Evolutionary conservation across 345 rosid genomes (phyloP), one percentile per base, ranked within the genome.

Genomic region (Abelmoschus esculentus): DNA sequence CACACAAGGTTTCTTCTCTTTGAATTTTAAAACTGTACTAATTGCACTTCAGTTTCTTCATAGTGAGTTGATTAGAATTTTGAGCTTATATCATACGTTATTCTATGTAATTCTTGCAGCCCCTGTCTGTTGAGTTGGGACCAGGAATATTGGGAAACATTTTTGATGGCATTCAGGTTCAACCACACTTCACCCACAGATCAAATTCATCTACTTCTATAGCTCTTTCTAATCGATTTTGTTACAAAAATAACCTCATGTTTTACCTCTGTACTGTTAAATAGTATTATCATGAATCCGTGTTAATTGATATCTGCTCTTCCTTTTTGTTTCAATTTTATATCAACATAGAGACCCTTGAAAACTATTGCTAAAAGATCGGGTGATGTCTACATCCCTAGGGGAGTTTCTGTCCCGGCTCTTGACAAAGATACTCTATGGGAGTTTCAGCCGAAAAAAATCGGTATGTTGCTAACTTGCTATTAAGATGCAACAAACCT

Each of bases 131-230:
- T 82, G 98, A 96, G 86, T 75, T 96, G 74, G 99, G 99, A 74
- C 98, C 99, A 52, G 99, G 99, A 81, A 96, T 96, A 42, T 78
- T 96, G 83, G 99, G 98, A 73, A 92, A 92, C 79, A 96, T 92
- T 66, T 92, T 96, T 73, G 99, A 96, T 73, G 99, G 99, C 49
- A 92, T 96, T 86, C 98, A 96, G 98, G 99, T 96, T 66, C 75
- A 78, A 70, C 49, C 76, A 69, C 38, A 67, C 47, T 57, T n/a
- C n/a, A n/a, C 17, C 2, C 14, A 26, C 15, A 22, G 28, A 34
- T 70, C 14, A 53, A 52, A 44, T 49, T 50, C 28, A 11, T 66
- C 36, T 32, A 28, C 5, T 9, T 17, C 15, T n/a, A n/a, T n/a
- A 52, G 53, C 11, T 52, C 8, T 42, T 70, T 44, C 68, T 7